phyloP scores from a whole-genome alignment of 208 protist species.

The Tritrichomonas musculus region DNA sequence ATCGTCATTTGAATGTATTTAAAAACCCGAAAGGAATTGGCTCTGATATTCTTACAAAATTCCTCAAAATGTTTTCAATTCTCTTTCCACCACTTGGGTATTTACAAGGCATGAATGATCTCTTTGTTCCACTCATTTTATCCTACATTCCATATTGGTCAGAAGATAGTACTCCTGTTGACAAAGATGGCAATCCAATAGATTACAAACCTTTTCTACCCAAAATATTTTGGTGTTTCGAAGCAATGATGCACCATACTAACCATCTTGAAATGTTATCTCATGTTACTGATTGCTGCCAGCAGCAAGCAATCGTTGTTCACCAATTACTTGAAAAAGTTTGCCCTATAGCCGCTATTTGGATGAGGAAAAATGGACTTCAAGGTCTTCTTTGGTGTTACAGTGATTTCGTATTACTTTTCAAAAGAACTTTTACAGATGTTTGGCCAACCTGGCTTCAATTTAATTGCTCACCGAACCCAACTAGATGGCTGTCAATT shows the following conservation, averaged over 20 bases:
- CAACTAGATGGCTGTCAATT: background rate
- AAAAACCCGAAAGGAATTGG: background rate
- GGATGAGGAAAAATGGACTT: background rate
- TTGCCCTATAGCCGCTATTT: background rate
- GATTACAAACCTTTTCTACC: background rate
- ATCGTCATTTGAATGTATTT: background rate
- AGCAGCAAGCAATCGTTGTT: background rate
- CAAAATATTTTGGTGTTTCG: constrained; percentile 15
- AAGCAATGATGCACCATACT: background rate
- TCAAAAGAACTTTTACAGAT: background rate
- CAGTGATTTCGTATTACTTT: background rate
- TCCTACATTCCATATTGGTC: constrained; percentile 1
- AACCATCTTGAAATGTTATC: background rate
- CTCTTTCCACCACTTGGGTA: background rate
- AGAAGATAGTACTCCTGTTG: background rate
- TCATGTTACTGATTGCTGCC: background rate
- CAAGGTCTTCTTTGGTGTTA: background rate
- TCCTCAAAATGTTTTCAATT: background rate
- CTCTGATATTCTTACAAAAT: background rate
- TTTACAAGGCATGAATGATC: constrained; percentile 29
- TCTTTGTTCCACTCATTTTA: constrained; percentile 4
- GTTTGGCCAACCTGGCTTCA: constrained; percentile 4
- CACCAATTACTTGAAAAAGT: background rate
- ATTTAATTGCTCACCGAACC: background rate
- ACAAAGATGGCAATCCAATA: background rate